Base-by-base conservation (phyloP, 1,284 basidiomycete species). In the Somion occarium region DNA sequence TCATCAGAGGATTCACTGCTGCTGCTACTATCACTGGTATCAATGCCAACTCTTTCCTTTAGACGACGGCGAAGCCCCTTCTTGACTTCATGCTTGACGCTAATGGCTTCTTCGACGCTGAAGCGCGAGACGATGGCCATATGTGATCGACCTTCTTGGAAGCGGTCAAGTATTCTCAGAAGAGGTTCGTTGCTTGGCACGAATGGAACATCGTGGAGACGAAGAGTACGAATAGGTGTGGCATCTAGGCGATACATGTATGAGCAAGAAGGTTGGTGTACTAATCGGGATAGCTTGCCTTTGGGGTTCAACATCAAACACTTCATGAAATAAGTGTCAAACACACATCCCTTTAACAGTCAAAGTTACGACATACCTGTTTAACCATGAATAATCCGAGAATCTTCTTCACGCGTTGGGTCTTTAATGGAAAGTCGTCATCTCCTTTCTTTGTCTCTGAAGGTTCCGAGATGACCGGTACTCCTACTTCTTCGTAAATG, bases 91-190 rank as follows among this genome's bases (percentile, higher is more conserved):
- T 82, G 73, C 68, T 86, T 83, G 22, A 84, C 79, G 50, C 79
- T 81, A 45, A 73, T 75, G 15, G 78, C 83, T 73, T 78, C 61
- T 59, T 64, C 65, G 54, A 67, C 53, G 48, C 68, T 68, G 56
- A 72, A 64, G 43, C 86, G 80, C 53, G 81, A 82, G 56, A 96
- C 91, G 57, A 95, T 87, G 30, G 93, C 93, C 79, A 96, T 93
- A 64, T 96, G 93, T 38, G 85, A 89, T 39, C 90, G 79, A n/a
- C 92, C 93, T 64, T 93, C 91, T 65, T 95, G 93, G 68, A 96
- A 95, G 54, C 79, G 86, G 64, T 95, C 92, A 49, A 96, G 78
- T 56, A 94, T 88, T 30, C 86, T 83, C 15, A 94, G 79, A 3
- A 96, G 74, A n/a, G 91, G 82, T 66, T 93, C 89, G 60, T 95